Percentiles rank a stretch among this genome's conserved stretches.
phyloP scores from a whole-genome alignment of 208 protist species.

The Novymonas esmeraldas region DNA sequence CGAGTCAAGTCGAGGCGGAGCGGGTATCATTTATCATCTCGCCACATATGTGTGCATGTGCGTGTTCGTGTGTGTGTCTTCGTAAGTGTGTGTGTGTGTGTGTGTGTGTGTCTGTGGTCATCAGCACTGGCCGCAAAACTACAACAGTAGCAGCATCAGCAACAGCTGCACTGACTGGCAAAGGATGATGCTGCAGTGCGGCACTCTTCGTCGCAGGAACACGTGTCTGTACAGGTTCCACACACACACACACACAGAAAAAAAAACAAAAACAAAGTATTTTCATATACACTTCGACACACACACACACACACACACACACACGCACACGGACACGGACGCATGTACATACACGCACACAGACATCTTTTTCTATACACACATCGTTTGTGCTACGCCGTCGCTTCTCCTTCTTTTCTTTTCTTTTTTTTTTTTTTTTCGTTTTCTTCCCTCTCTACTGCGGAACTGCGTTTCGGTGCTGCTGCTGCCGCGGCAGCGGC shows the following conservation, averaged over 20 bases:
- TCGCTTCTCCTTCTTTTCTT: neutral
- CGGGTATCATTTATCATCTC: too few relatives aligned
- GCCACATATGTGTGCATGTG: neutral
- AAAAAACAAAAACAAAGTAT: neutral
- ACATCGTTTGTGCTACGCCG: neutral
- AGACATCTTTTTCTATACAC: neutral
- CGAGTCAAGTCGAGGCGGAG: too few relatives aligned
- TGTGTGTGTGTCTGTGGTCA: too few relatives aligned
- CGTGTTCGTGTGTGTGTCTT: neutral
- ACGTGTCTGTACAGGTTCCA: too few relatives aligned
- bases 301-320: neutral
- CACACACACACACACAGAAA: neutral
- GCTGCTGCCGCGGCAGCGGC: too few relatives aligned
- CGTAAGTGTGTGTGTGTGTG: neutral
- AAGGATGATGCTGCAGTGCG: too few relatives aligned
- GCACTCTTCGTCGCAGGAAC: too few relatives aligned
- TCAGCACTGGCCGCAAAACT: too few relatives aligned
- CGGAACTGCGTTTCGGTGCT: neutral
- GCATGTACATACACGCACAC: too few relatives aligned
- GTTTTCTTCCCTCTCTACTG: neutral
- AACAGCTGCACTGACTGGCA: too few relatives aligned
- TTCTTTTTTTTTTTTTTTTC: neutral
- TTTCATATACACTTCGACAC: neutral
- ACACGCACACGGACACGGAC: neutral
- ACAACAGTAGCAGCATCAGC: too few relatives aligned